Evolutionary conservation across 2,329 filamentous ascomycete species (phyloP).

Genomic region (Botrytis fragariae): DNA sequence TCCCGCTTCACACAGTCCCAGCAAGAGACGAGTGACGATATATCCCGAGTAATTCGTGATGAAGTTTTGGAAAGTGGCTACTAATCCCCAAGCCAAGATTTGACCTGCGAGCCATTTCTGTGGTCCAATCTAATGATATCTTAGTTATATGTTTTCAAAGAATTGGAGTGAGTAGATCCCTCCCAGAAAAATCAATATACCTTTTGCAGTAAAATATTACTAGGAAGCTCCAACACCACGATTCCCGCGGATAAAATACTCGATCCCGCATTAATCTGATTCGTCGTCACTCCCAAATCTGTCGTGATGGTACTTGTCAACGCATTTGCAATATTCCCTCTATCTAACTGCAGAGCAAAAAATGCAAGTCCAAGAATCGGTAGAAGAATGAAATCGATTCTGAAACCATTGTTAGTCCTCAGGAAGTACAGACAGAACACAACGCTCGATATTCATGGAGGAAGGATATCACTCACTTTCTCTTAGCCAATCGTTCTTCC

Average conservation of each 20-base stretch:
- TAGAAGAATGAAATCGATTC: background rate
- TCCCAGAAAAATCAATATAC: background rate
- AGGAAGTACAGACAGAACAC: too few relatives aligned
- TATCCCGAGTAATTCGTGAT: background rate
- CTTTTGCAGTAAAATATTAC: background rate
- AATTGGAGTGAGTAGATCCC: background rate
- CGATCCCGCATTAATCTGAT: background rate
- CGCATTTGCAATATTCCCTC: background rate
- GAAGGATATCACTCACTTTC: background rate
- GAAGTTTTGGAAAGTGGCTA: background rate
- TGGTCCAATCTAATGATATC: background rate
- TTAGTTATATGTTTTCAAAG: background rate
- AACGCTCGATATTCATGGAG: background rate
- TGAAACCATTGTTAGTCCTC: too few relatives aligned
- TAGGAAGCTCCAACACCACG: background rate
- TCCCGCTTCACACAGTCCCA: background rate
- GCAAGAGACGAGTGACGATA: background rate
- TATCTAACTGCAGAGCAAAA: background rate
- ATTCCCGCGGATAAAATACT: background rate
- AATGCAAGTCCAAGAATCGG: background rate
- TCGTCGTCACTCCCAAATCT: background rate
- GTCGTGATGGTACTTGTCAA: background rate
- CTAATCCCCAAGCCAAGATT: background rate
- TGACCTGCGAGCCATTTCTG: background rate
- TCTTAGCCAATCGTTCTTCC: background rate